These are phyloP conservation scores for Sphenostylis stenocarpa DNA, from an alignment of 306 rosid genomes.

Conservation along the genomic window DNA sequence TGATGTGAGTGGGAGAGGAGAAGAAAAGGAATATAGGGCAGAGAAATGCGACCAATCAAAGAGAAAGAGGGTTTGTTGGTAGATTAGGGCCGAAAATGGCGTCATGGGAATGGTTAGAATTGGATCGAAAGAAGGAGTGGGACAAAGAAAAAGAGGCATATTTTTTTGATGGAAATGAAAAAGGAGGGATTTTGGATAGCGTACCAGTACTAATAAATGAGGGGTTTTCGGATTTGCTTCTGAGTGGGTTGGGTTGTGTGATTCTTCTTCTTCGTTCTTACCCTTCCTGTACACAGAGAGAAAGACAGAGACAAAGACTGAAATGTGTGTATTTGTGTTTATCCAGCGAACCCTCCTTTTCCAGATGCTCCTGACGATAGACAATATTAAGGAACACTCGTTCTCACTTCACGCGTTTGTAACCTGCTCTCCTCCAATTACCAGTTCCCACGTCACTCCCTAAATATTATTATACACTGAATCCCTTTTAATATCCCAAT, in stretches of 20 bases:
- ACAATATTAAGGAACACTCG: neutral
- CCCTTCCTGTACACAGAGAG: neutral
- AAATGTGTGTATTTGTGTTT: neutral
- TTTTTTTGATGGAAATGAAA: slow-evolving; percentile 27
- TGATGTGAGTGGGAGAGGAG: neutral
- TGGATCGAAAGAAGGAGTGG: slow-evolving; percentile 32
- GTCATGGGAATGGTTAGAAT: slow-evolving; percentile 24
- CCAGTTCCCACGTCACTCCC: slow-evolving; percentile 16
- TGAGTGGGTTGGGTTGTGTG: slow-evolving; percentile 29
- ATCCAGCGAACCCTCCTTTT: slow-evolving; percentile 29
- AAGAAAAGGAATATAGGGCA: neutral
- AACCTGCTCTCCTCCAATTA: neutral
- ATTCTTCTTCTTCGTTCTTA: slow-evolving; percentile 22
- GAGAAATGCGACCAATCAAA: slow-evolving; percentile 38
- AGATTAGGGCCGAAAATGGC: slow-evolving; percentile 27
- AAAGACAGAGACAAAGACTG: neutral
- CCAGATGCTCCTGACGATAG: slow-evolving; percentile 32
- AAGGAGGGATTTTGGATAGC: slow-evolving; percentile 39
- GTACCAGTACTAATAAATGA: slow-evolving; percentile 37
- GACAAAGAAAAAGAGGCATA: slow-evolving; percentile 34
- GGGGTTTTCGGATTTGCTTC: slow-evolving; percentile 49
- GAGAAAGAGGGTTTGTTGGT: neutral
- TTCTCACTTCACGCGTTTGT: slow-evolving; percentile 1
- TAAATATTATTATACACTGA: neutral
- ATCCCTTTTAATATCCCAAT: neutral